Conservation (phyloP, 2,329 filamentous ascomycete genomes). For the Lasiodiplodia sp. region DNA sequence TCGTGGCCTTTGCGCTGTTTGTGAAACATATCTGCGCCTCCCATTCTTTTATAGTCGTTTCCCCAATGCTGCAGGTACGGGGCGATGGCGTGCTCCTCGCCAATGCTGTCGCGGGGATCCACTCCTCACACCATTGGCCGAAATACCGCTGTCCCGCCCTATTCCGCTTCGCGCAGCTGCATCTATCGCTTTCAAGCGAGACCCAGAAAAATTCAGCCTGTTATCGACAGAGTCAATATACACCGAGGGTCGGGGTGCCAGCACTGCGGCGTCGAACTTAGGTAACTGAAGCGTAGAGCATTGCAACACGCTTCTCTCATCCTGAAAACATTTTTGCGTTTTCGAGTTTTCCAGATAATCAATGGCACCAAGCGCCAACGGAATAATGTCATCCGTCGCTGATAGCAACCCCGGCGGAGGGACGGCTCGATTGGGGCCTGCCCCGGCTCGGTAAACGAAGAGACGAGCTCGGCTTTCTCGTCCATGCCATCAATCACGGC, state of each 20-base stretch:
- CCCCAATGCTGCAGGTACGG: neutral
- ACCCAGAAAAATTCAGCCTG: neutral
- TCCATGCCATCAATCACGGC: neutral
- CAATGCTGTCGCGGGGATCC: slow-evolving; percentile 17
- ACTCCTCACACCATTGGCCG: slow-evolving; percentile 15
- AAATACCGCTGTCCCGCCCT: neutral
- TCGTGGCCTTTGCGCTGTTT: neutral
- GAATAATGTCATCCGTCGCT: slow-evolving; percentile 16
- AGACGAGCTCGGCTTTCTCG: neutral
- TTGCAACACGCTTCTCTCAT: neutral
- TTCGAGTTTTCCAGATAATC: neutral
- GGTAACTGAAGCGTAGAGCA: neutral
- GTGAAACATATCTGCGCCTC: neutral
- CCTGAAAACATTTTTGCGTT: neutral
- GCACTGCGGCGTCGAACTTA: neutral
- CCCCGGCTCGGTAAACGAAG: slow-evolving; percentile 1
- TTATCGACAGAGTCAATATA: neutral
- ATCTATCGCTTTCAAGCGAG: neutral
- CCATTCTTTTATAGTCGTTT: neutral
- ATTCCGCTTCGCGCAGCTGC: slow-evolving; percentile 3
- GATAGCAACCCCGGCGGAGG: neutral
- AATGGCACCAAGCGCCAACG: neutral
- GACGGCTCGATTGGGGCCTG: neutral
- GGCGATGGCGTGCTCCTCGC: slow-evolving; percentile 18
- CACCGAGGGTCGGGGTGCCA: neutral